Evolutionary conservation across 345 rosid genomes (phyloP).

Genomic region (Theobroma cacao): DNA sequence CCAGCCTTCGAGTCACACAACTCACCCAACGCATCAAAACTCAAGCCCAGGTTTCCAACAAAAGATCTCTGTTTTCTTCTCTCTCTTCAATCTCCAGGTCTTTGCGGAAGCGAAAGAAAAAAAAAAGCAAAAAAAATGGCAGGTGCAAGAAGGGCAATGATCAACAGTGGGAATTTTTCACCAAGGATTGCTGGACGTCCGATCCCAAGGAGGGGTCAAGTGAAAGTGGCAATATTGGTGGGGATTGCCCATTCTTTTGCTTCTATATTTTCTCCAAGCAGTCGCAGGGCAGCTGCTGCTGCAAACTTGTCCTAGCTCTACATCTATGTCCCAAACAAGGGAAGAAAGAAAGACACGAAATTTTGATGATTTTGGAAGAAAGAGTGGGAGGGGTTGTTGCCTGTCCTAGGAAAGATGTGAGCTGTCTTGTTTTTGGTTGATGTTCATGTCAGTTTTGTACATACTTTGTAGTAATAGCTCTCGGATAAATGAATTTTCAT

Average conservation of each 20-base stretch:
- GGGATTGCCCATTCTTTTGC: slow-evolving; percentile 51
- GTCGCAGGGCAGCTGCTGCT: slow-evolving; percentile 24
- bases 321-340: neutral
- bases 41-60: neutral
- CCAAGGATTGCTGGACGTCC: slow-evolving; percentile 21
- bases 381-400: neutral
- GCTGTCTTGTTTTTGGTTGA: neutral
- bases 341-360: neutral
- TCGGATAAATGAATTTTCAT: slow-evolving; percentile 1
- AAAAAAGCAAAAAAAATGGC: neutral
- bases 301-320: slow-evolving; percentile 28
- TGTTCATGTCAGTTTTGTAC: slow-evolving; percentile 20
- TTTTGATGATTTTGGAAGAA: neutral
- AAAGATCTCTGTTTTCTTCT: neutral
- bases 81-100: neutral
- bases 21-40: neutral
- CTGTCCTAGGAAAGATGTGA: slow-evolving; percentile 3
- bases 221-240: slow-evolving; percentile 40
- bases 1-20: neutral
- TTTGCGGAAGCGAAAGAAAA: neutral
- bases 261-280: slow-evolving; percentile 33
- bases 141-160: slow-evolving; percentile 10
- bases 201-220: slow-evolving; percentile 52
- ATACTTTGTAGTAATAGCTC: slow-evolving; percentile 3
- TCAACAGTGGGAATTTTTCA: neutral